Base-by-base conservation (phyloP, 2,329 filamentous ascomycete genomes). In the Chaetomiaceae sp. region DNA sequence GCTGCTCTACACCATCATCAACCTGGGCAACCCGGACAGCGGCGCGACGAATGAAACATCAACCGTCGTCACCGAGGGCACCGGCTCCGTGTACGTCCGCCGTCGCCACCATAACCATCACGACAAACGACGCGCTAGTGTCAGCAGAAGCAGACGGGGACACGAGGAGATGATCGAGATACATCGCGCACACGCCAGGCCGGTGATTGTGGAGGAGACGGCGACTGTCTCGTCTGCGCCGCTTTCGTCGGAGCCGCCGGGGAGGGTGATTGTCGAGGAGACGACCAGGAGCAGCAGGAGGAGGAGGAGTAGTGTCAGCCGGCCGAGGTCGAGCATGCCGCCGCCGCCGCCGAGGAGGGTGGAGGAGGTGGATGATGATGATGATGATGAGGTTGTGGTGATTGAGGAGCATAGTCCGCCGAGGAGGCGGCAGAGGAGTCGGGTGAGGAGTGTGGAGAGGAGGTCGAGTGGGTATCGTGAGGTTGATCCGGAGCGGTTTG, bases 381-480 rank as follows among this genome's bases (percentile, higher is more conserved):
- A 48, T 17, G 64, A 66, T 3, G 66, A 69, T 29, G 68, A 70
- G 63, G 63, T 69, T 9, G 65, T 70, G 3, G 68, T 70, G 20
- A 66, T 69, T 48, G 68, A 70, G 60, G 67, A 70, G 60, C 60
- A 64, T 17, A 63, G 57, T 14, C 64, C 65, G 45, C 59, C 63
- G 38, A 54, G 61, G 52, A 47, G 59, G 34, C 60, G 61, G 46
- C 56, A 60, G 51, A 55, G 56, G 36, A 58, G 58, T 34, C 59
- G 61, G 49, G 57, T 61, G 55, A 58, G 60, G 45, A 64, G 63
- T 43, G 59, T 60, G 44, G 59, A 64, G 59, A 55, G 66, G 56
- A 43, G 65, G 54, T 58, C 55, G 39, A 51, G 59, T 2, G 65
- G 60, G 25, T 68, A 62, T 44, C 54, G 64, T n/a, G 64, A 72